A percentile compares a stretch with the other conserved stretches of the same genome.
These are phyloP conservation scores for Leccinum angustisporum DNA, from an alignment of 1,284 basidiomycete genomes.

Conservation along the genomic window DNA sequence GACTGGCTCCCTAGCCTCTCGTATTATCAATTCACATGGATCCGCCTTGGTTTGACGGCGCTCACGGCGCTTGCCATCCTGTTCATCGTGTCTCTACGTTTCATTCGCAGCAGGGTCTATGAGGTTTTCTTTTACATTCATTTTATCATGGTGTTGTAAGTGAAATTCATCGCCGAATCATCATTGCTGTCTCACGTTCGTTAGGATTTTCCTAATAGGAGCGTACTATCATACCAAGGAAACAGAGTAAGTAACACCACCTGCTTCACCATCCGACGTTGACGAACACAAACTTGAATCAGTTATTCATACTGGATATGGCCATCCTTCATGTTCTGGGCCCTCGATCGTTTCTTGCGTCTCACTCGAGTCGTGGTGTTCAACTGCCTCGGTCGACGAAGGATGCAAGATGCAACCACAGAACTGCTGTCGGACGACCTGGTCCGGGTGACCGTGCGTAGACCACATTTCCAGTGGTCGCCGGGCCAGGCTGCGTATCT, in stretches of 20 bases:
- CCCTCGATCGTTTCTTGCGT: slow-evolving; percentile 58
- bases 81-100: slow-evolving; percentile 42
- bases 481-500: slow-evolving; percentile 56
- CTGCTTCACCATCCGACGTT: slow-evolving; percentile 12
- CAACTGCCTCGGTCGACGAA: slow-evolving; percentile 38
- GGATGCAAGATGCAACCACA: slow-evolving; percentile 23
- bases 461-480: slow-evolving; percentile 29
- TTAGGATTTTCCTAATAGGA: slow-evolving; percentile 42
- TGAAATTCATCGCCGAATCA: not conserved
- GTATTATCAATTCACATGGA: slow-evolving; percentile 32
- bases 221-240: slow-evolving; percentile 43
- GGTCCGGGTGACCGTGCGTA: slow-evolving; percentile 24
- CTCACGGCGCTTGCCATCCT: slow-evolving; percentile 39
- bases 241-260: slow-evolving; percentile 4
- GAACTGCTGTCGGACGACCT: slow-evolving; percentile 29
- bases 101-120: slow-evolving; percentile 44
- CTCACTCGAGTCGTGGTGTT: slow-evolving; percentile 47
- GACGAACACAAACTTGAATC: not conserved
- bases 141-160: slow-evolving; percentile 43
- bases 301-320: slow-evolving; percentile 42
- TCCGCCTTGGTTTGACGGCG: slow-evolving; percentile 43
- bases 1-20: slow-evolving; percentile 13
- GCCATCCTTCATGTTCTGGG: slow-evolving; percentile 67
- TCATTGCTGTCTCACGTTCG: slow-evolving; percentile 1
- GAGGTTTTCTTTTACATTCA: slow-evolving; percentile 49